Conservation (phyloP, 176 grass and related monocot genomes). For the Zea mays region DNA sequence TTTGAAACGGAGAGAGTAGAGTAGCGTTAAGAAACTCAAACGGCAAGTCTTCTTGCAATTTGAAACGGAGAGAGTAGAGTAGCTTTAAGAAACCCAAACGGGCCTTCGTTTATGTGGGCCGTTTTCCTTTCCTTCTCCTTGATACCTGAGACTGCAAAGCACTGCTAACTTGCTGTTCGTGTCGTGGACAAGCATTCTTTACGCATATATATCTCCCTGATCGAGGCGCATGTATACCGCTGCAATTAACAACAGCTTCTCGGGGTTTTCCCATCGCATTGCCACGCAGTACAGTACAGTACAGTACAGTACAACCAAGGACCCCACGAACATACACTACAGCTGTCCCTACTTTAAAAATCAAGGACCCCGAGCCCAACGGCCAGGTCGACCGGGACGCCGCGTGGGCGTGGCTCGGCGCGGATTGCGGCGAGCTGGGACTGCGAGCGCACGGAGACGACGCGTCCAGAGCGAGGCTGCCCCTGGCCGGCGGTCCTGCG, state of each 20-base stretch:
- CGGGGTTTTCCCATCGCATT: neutral
- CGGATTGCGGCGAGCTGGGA: conserved; percentile 23
- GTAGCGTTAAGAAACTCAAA: no score
- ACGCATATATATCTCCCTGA: neutral
- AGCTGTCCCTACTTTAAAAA: no score
- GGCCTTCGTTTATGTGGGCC: neutral
- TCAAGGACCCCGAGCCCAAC: no score
- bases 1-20: no score
- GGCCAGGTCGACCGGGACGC: neutral
- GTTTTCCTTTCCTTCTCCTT: neutral
- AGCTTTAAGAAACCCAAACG: no score
- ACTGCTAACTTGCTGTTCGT: neutral
- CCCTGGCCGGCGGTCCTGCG: conserved; percentile 14
- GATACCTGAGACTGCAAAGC: neutral
- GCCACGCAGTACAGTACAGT: no score
- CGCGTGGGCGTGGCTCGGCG: conserved; percentile 36
- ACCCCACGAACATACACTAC: no score
- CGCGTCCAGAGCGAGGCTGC: neutral
- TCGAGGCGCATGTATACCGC: conserved; percentile 21
- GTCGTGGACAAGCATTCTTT: conserved; percentile 18
- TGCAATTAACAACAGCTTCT: conserved; percentile 2
- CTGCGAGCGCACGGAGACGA: neutral
- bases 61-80: no score
- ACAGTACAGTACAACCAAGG: no score
- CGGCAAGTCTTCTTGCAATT: no score